Base-by-base conservation (phyloP, 129 eudicot genomes). In the Deinandra increscens region DNA sequence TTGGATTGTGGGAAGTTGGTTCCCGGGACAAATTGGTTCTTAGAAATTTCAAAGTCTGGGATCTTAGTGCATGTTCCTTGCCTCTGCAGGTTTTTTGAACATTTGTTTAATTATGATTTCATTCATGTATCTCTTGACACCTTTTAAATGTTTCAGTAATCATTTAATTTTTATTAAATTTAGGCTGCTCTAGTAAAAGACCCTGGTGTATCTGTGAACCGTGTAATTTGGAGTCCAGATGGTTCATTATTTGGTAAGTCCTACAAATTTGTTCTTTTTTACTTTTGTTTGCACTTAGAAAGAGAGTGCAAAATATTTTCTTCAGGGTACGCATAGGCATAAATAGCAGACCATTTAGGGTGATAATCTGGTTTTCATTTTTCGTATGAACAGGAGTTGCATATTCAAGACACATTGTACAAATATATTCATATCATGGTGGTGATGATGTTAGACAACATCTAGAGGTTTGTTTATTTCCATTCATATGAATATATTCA, bases 1-100 rank as follows among this genome's bases (percentile, higher is more conserved):
- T 86, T 20, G 85, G 87, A 68, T 66, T 91, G 66, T 91, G 96
- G 96, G 97, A 91, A 79, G 83, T 88, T 79, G 91, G 94, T 66
- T 82, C 88, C 1, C 81, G 90, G 61, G 87, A 86, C 66, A 86
- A 81, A 81, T 58, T 91, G 71, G 91, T 82, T 68, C 85, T 79
- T 20, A 86, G 77, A 72, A 91, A 84, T 76, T 91, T 91, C 81
- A 84, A 86, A 74, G 96, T 91, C 54, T 91, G 96, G 97, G 96
- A 91, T 83, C 65, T 88, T 18, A 65, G 81, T 53, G 81, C 94
- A 26, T 84, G 96, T 75, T 78, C 97, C 19, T 69, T 84, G 88
- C 83, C 85, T 48, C 71, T 88, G 58, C 91, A 91, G 94, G 97
- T 46, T 46, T 86, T 6, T 70, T 71, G 43, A 64, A 18, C 34